Evolutionary conservation across 768 basidiomycete genomes (phyloP), one percentile per base, ranked within the genome.

Genomic region (Podaxis carcinomalis): DNA sequence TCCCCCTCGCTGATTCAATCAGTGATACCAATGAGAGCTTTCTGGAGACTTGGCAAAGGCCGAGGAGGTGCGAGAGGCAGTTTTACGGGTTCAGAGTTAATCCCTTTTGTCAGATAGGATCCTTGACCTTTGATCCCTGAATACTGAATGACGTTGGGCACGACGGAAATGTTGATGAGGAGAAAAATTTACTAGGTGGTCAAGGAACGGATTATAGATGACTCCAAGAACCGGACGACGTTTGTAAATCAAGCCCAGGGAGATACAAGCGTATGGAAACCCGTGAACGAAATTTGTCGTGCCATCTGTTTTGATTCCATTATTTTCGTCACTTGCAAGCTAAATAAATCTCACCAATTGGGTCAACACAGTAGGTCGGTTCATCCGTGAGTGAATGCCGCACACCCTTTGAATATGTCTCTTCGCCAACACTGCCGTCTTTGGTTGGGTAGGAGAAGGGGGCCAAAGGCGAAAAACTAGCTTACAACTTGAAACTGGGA

Each of bases 321-420:
- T n/a, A 11, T 56, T 44, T 51, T 4, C 27, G 28, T 40, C 9
- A 21, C 7, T 49, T 47, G 42, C 23, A 11, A 13, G 9, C 32
- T 14, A 25, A 25, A 9, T 58, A 32, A 14, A 56, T 68, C 79
- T 58, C 65, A 88, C 91, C 95, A 60, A 97, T 96, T 35, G 95
- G 95, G 71, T 98, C 95, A 47, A 96, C 92, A 68, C 96, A 97
- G 78, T 91, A 99, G 0, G 96, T 98, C 4, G 95, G 94, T 32
- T 86, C 87, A 67, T 97, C 90, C 1, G 92, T 93, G 59, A 96
- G 73, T 10, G 86, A 80, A 19, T 81, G 79, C 32, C 83, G 80
- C 60, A 80, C 72, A n/a, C 92, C 92, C 3, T 88, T 81, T 7
- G 92, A 86, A 66, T 90, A 95, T 0, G 90, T 90, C 75, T 98